Conservation (phyloP, 129 eudicot genomes). For the Chrysanthemum makinoi region DNA sequence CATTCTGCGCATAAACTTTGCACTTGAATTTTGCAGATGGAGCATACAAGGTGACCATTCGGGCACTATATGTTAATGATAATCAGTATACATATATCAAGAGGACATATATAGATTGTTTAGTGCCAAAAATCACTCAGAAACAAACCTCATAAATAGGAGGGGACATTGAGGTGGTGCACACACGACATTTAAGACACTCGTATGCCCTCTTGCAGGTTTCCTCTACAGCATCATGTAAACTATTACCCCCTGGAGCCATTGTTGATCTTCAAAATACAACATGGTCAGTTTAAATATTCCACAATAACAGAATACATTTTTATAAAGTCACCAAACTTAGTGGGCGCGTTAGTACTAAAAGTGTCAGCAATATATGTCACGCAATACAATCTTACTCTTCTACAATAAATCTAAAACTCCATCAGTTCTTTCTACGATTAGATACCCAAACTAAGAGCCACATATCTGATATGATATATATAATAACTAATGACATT, state of each 20-base stretch:
- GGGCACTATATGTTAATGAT: neutral
- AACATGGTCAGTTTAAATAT: too few relatives aligned
- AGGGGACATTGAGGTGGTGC: conserved; percentile 4
- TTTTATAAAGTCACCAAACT: too few relatives aligned
- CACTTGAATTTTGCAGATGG: neutral
- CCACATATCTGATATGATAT: too few relatives aligned
- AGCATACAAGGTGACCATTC: conserved; percentile 9
- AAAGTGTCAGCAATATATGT: too few relatives aligned
- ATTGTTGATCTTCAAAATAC: neutral
- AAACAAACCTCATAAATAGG: conserved; percentile 14
- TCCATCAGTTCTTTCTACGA: too few relatives aligned
- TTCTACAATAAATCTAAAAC: too few relatives aligned
- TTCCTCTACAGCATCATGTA: neutral
- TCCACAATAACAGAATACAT: too few relatives aligned
- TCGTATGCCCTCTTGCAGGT: neutral
- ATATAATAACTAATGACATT: too few relatives aligned
- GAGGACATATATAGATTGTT: neutral
- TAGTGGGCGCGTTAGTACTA: too few relatives aligned
- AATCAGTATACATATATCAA: neutral
- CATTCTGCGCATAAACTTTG: neutral
- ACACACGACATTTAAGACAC: conserved; percentile 13
- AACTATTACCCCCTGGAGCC: neutral
- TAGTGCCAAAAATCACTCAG: too few relatives aligned
- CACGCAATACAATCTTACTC: too few relatives aligned
- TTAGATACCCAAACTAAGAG: too few relatives aligned